Percentiles rank a stretch among this genome's conserved stretches.
Conservation (phyloP, 345 rosid species). For the Hibiscus tridactylites region DNA sequence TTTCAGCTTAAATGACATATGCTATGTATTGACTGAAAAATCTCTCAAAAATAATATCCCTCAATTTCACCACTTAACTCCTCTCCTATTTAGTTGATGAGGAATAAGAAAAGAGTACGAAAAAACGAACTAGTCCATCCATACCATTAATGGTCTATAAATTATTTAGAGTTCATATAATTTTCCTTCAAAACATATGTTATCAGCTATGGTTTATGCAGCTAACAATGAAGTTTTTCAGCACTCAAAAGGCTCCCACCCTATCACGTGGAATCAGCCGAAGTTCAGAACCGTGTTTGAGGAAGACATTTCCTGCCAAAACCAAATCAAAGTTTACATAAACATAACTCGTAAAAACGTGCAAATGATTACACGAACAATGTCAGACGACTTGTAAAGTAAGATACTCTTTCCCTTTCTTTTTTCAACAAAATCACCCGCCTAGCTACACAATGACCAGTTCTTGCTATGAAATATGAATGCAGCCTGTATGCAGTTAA, state of each 20-base stretch:
- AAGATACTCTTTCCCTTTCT: neutral
- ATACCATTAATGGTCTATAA: neutral
- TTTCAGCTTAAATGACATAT: too few species aligned
- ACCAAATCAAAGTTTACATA: neutral
- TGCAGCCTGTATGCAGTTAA: neutral
- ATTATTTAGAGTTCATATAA: neutral
- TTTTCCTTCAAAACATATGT: neutral
- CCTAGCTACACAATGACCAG: neutral
- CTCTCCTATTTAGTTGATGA: neutral
- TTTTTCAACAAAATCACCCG: neutral
- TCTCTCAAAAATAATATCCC: too few species aligned
- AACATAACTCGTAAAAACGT: neutral
- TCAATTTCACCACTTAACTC: too few species aligned
- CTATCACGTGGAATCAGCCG: constrained; percentile 94
- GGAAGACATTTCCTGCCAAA: constrained; percentile 78
- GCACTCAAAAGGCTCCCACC: constrained; percentile 51
- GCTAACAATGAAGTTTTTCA: neutral
- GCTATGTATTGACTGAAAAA: too few species aligned
- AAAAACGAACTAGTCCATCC: neutral
- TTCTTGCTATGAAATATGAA: neutral
- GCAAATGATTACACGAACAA: neutral
- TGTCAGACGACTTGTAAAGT: neutral
- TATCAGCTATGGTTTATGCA: neutral
- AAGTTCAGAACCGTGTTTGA: constrained; percentile 92
- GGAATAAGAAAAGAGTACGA: neutral